A percentile compares a stretch with the other conserved stretches of the same genome.
Evolutionary conservation across 2,329 filamentous ascomycete genomes (phyloP).

Genomic region (Microcyclospora tardicrescens): DNA sequence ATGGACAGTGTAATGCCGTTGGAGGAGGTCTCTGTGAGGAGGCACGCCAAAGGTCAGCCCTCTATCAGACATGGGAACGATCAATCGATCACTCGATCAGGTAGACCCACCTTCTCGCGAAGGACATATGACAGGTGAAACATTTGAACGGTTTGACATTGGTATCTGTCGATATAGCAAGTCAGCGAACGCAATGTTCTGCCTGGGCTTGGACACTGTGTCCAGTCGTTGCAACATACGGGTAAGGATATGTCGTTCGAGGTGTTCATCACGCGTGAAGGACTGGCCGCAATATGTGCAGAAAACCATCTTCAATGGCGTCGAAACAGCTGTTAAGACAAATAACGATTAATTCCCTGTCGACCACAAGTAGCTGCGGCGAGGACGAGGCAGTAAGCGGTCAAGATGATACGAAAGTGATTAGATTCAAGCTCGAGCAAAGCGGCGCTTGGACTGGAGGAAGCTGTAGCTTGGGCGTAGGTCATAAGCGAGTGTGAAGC

Average conservation of each 20-base stretch:
- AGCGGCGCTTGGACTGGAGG: too few relatives aligned
- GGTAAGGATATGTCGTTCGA: constrained; percentile 40
- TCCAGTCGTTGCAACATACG: constrained; percentile 25
- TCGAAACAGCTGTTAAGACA: not conserved
- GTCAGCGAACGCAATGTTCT: constrained; percentile 5
- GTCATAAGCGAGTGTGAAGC: too few relatives aligned
- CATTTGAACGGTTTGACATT: constrained; percentile 45
- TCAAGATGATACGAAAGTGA: too few relatives aligned
- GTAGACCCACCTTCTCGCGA: constrained; percentile 35
- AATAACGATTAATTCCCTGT: too few relatives aligned
- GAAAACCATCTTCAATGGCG: constrained; percentile 33
- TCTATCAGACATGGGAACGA: not conserved
- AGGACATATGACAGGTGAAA: constrained; percentile 42
- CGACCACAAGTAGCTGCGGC: too few relatives aligned
- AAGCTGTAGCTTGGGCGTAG: too few relatives aligned
- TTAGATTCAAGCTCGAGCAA: too few relatives aligned
- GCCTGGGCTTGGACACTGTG: not conserved
- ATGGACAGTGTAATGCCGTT: constrained; percentile 40
- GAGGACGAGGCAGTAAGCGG: too few relatives aligned
- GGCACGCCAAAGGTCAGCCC: too few relatives aligned
- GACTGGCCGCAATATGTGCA: constrained; percentile 42
- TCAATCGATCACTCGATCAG: constrained; percentile 4
- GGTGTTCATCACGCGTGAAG: constrained; percentile 40
- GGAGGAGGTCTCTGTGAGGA: constrained; percentile 35
- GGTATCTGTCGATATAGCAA: constrained; percentile 27